Conservation (phyloP, 1,284 basidiomycete species). For the Ustilago cynodontis region DNA sequence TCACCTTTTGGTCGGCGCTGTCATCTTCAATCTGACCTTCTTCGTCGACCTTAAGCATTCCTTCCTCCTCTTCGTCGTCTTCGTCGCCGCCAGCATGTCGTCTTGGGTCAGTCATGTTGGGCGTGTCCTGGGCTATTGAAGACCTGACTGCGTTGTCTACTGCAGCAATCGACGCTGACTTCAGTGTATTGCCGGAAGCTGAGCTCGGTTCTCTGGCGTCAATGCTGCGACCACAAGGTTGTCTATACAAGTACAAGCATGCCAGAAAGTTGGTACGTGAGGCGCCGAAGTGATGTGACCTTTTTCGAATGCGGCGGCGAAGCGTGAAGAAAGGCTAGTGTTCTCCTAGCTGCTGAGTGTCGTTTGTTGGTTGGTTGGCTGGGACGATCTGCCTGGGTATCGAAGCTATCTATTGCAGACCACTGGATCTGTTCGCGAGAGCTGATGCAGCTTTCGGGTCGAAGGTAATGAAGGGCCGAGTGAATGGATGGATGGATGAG, state of each 20-base stretch:
- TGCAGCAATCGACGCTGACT: not conserved
- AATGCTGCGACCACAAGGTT: constrained; percentile 3
- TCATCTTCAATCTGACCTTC: constrained; percentile 55
- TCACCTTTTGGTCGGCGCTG: constrained; percentile 33
- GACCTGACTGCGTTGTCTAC: not conserved
- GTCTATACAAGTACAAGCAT: not conserved
- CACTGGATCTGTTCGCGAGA: not conserved
- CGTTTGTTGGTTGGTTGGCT: not conserved
- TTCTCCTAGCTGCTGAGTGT: not conserved
- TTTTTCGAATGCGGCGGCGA: not conserved
- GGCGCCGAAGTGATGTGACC: not conserved
- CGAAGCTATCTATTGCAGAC: constrained; percentile 5
- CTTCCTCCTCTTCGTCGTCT: constrained; percentile 54
- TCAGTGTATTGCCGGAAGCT: not conserved
- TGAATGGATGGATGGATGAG: constrained; percentile 17
- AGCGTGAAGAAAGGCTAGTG: not conserved
- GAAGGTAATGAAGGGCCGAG: constrained; percentile 3
- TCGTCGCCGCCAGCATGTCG: constrained; percentile 6
- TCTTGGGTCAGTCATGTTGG: constrained; percentile 11
- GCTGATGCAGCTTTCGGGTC: not conserved
- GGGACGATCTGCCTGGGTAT: not conserved
- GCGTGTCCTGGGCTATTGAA: constrained; percentile 1
- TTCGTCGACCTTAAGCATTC: constrained; percentile 50
- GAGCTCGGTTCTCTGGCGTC: constrained; percentile 11
- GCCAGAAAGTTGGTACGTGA: not conserved